These are phyloP conservation scores for Emiliania huxleyi DNA, from an alignment of 78 protist species.

Conservation along the genomic window DNA sequence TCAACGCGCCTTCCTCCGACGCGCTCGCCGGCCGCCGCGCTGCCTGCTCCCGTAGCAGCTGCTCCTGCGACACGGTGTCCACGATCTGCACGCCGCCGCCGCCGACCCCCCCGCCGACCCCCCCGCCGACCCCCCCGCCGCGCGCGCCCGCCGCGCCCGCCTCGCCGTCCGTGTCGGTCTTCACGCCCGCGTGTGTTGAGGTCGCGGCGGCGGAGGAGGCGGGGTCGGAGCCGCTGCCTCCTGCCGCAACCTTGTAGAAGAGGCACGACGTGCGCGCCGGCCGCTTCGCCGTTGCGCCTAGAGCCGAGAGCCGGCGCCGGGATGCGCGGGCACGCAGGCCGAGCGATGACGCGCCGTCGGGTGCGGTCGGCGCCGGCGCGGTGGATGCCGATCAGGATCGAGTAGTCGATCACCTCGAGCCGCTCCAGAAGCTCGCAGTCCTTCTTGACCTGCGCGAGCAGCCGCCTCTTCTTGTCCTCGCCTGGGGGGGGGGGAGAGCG, in stretches of 20 bases:
- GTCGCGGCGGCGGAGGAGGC: no score
- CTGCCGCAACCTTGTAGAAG: not conserved
- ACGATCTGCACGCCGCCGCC: not conserved
- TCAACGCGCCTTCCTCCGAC: no score
- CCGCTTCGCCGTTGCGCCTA: not conserved
- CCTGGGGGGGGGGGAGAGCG: no score
- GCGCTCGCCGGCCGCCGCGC: not conserved
- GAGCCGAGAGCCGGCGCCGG: no score
- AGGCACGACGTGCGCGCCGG: not conserved
- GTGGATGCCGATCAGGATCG: not conserved
- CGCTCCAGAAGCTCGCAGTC: not conserved
- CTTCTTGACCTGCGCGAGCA: not conserved
- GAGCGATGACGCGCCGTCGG: no score
- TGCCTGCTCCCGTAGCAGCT: not conserved
- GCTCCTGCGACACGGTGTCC: not conserved
- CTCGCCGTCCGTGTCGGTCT: no score
- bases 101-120: no score
- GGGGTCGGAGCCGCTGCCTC: not conserved
- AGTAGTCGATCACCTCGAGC: slow-evolving; percentile 2
- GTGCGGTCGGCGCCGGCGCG: not conserved
- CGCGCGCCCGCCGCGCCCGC: no score
- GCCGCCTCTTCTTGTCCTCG: not conserved
- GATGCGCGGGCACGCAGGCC: no score
- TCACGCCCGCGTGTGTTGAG: no score
- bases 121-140: no score